A percentile compares a stretch with the other conserved stretches of the same genome.
phyloP scores from a whole-genome alignment of 352 stramenopile genomes.

The Bremia lactucae region DNA sequence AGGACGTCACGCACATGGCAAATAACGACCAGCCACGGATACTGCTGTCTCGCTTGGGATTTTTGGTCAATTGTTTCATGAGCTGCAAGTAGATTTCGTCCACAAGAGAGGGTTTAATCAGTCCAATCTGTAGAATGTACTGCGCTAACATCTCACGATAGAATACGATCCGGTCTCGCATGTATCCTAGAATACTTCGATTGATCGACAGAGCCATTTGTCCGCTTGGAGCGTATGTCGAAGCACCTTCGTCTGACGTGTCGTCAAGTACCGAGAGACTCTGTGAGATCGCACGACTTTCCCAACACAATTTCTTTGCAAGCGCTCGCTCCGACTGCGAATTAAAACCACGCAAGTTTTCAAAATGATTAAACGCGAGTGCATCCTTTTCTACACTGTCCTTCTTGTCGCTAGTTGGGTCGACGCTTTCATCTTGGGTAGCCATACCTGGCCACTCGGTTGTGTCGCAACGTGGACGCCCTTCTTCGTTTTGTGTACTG shows the following conservation, averaged over 20 bases:
- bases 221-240: constrained; percentile 14
- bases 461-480: constrained; percentile 29
- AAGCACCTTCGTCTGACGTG: constrained; percentile 15
- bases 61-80: constrained; percentile 90
- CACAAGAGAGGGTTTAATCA: constrained; percentile 79
- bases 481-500: constrained; percentile 5
- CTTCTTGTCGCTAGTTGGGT: constrained; percentile 25
- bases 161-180: constrained; percentile 89
- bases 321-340: constrained; percentile 29
- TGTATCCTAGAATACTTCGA: constrained; percentile 90
- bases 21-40: constrained; percentile 89
- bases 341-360: constrained; percentile 50
- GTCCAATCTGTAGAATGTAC: constrained; percentile 87
- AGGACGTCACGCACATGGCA: constrained; percentile 88
- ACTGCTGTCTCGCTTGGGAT: constrained; percentile 85
- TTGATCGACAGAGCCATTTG: constrained; percentile 82
- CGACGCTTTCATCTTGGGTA: constrained; percentile 19
- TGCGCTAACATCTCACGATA: constrained; percentile 91
- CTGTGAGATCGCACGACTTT: constrained; percentile 48
- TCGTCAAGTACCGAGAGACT: constrained; percentile 55
- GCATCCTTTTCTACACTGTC: constrained; percentile 35
- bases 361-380: constrained; percentile 53
- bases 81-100: constrained; percentile 91
- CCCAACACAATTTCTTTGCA: constrained; percentile 51
- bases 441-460: constrained; percentile 29